Evolutionary conservation across 2,329 filamentous ascomycete genomes (phyloP), one percentile per base, ranked within the genome.

Genomic region (Aaosphaeria arxii): DNA sequence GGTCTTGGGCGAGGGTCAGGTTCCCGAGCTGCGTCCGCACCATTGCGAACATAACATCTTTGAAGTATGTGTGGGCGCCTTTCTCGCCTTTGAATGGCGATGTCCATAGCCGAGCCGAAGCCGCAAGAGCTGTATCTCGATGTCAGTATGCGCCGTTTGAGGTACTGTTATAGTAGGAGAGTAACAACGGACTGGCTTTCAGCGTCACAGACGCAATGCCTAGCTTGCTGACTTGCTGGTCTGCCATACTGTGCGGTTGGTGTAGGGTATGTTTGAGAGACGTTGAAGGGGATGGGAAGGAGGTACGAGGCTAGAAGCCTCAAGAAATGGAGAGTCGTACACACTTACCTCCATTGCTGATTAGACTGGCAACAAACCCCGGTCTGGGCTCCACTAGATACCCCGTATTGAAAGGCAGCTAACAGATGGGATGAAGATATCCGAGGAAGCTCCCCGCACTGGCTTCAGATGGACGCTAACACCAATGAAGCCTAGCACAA

Each of bases 71-170:
- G 43, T 58, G 67, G 45, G 61, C 61, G 46, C 58, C 66, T 42
- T 65, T 67, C 29, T 53, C 36, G 51, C 65, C 64, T 47, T 69
- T 70, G 63, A 74, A 66, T 5, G 65, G 71, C 0, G 67, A 67
- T 0, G 58, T 64, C 45, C 69, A 45, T 32, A 66, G 50, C 6
- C 69, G 66, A 30, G 53, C 54, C 5, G 67, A 57, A n/a, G 65
- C 66, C 7, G 68, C 55, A 39, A 68, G 53, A 24, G 70, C 67
- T 64, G 31, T 30, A 29, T 11, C 11, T 11, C 6, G 17, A 24
- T 24, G 17, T 24, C 17, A 24, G 17, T 24, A 24, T 24, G 17
- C 17, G 17, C 17, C 9, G 33, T 36, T 36, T n/a, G 7, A 36
- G 33, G 33, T 36, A 36, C 39, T 5, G 31, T 50, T 38, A 54